Base-by-base conservation (phyloP, 768 basidiomycete genomes). In the Phlebiopsis gigantea region DNA sequence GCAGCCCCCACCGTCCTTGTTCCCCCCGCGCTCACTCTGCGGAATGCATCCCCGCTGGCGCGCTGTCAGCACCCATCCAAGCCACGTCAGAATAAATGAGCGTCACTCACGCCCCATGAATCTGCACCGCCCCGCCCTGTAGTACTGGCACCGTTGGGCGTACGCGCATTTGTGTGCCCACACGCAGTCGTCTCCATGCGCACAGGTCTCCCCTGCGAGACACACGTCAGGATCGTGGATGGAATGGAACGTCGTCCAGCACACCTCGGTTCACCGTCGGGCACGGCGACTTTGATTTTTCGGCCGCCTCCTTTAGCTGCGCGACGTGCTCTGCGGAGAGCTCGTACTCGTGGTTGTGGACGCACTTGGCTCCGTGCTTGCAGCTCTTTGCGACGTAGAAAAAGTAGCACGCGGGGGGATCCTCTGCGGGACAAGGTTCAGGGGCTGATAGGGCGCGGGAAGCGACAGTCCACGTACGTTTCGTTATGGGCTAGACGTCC, bases 361-460 rank as follows among this genome's bases (percentile, higher is more conserved):
- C 80, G 66, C 85, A 87, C 24, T 77, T 75, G 8, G 70, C 64
- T 15, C 81, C 83, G 55, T 79, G 77, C 64, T 82, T 81, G 73
- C 85, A 87, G 31, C 29, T 34, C 46, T 73, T 75, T 28, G 80
- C 76, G 25, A 87, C 72, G 65, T 85, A 87, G 69, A 82, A 85
- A 49, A 84, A 69, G 17, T 83, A 85, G 65, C 85, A 87, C 15
- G 85, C 84, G 22, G 85, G 79, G 1, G 85, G 84, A 63, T 73
- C 80, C 63, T 85, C 84, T 83, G 63, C 62, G 41, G 17, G 55
- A 41, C 34, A 51, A 7, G 26, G 12, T 39, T 53, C 14, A 42
- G 52, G 6, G 34, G 5, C 25, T 19, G 19, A 6, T 19, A 34
- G 8, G 15, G 15, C 14, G 26, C 34, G 42, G 14, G 12, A 42